These are phyloP conservation scores for Luffa aegyptiaca DNA, from an alignment of 306 rosid genomes.

Conservation along the genomic window DNA sequence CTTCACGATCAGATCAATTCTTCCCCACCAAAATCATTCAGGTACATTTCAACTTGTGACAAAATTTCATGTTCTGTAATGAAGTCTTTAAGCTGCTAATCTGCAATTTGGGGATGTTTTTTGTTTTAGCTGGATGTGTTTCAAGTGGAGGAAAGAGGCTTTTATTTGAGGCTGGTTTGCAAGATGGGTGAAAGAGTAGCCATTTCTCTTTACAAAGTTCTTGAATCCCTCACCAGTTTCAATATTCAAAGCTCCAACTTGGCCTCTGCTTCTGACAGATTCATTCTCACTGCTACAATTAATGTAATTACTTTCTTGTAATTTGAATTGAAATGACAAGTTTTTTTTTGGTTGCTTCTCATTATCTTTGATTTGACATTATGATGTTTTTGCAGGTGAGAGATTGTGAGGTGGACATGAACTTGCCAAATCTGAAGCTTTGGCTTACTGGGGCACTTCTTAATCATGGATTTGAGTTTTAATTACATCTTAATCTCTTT, in stretches of 20 bases:
- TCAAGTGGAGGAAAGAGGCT: conserved; percentile 80
- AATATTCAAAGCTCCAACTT: conserved; percentile 61
- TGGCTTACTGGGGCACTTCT: conserved; percentile 85
- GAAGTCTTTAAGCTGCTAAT: not conserved
- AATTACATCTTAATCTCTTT: conserved; percentile 19
- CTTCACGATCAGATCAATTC: conserved; percentile 9
- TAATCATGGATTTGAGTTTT: conserved; percentile 70
- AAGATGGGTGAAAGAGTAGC: conserved; percentile 58
- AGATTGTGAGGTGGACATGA: conserved; percentile 44
- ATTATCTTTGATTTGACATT: not conserved
- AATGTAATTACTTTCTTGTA: conserved; percentile 28
- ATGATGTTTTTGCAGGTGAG: conserved; percentile 36
- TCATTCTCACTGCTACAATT: conserved; percentile 50
- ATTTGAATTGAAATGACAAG: not conserved
- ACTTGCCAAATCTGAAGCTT: conserved; percentile 72
- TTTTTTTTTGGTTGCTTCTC: not conserved
- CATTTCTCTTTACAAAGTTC: conserved; percentile 51
- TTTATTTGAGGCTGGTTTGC: conserved; percentile 55
- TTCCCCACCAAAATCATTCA: conserved; percentile 45
- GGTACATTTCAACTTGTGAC: conserved; percentile 21
- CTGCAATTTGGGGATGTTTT: not conserved
- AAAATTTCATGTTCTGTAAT: not conserved
- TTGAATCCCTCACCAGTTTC: conserved; percentile 65
- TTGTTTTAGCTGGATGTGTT: conserved; percentile 51
- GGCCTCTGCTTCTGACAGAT: conserved; percentile 38